phyloP scores from a whole-genome alignment of 257 asterid species.

The Penstemon eatonii region DNA sequence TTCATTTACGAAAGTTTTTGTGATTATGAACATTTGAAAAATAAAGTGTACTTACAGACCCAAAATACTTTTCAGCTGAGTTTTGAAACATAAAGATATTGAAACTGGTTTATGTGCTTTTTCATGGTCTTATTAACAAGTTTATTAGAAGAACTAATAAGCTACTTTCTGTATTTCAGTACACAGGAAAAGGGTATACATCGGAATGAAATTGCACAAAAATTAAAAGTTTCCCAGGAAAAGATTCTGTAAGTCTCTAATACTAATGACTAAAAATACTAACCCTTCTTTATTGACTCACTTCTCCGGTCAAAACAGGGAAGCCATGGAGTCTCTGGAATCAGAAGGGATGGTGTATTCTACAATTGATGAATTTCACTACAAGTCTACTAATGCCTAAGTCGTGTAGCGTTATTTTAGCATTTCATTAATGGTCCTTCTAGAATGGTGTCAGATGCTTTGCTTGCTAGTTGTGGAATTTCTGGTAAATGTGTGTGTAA shows the following conservation, averaged over 20 bases:
- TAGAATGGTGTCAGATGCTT: neutral
- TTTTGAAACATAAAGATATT: neutral
- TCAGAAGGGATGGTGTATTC: constrained; percentile 76
- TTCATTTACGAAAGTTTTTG: too few species aligned
- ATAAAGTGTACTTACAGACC: too few species aligned
- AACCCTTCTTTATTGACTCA: neutral
- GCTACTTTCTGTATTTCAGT: constrained; percentile 44
- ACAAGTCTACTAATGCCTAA: constrained; percentile 55
- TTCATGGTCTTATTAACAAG: neutral
- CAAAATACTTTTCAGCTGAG: neutral
- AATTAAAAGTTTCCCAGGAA: constrained; percentile 60
- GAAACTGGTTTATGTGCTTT: neutral
- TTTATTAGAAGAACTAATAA: neutral
- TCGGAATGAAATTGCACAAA: constrained; percentile 62
- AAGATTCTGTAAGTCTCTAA: constrained; percentile 50
- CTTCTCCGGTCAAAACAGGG: constrained; percentile 40
- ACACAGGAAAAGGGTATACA: constrained; percentile 63
- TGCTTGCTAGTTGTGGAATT: neutral
- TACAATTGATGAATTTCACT: constrained; percentile 79
- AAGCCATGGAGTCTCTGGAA: constrained; percentile 59
- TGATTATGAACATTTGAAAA: too few species aligned
- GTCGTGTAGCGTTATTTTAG: neutral
- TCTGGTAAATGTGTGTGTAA: neutral
- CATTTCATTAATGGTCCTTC: neutral
- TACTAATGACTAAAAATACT: neutral